A percentile compares a stretch with the other conserved stretches of the same genome.
These are phyloP conservation scores for Hemileccinum rubropunctum DNA, from an alignment of 768 basidiomycete genomes.

Conservation along the genomic window DNA sequence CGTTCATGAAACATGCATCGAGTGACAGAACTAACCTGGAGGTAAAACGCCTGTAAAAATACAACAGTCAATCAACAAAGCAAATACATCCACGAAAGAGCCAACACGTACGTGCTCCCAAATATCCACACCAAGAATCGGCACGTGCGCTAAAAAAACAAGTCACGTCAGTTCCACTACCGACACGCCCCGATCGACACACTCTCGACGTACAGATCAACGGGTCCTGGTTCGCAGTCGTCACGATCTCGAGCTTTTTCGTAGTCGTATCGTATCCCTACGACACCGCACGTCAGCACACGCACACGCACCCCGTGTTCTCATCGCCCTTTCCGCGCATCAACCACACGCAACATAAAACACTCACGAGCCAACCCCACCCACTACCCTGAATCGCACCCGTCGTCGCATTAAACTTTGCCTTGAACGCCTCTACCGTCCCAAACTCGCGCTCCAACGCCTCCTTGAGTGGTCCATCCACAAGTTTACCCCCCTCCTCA, in stretches of 20 bases:
- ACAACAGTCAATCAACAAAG: constrained; percentile 4
- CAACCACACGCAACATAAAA: background rate
- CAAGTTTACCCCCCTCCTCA: constrained; percentile 61
- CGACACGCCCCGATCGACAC: background rate
- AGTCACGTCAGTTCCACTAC: constrained; percentile 7
- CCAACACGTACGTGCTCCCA: constrained; percentile 81
- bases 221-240: constrained; percentile 97
- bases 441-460: constrained; percentile 84
- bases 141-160: constrained; percentile 60
- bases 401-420: constrained; percentile 80
- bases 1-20: background rate
- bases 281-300: background rate
- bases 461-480: constrained; percentile 65
- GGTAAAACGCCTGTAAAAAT: constrained; percentile 60
- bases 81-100: too few species aligned
- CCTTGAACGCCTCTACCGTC: constrained; percentile 83
- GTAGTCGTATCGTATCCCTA: constrained; percentile 68
- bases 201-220: constrained; percentile 47
- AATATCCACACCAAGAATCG: constrained; percentile 94
- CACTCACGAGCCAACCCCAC: constrained; percentile 93
- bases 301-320: background rate
- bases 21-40: constrained; percentile 21
- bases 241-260: constrained; percentile 83
- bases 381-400: constrained; percentile 95
- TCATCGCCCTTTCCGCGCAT: background rate